These are phyloP conservation scores for Candida labiduridarum DNA, from an alignment of 1,139 yeast genomes.

Conservation along the genomic window DNA sequence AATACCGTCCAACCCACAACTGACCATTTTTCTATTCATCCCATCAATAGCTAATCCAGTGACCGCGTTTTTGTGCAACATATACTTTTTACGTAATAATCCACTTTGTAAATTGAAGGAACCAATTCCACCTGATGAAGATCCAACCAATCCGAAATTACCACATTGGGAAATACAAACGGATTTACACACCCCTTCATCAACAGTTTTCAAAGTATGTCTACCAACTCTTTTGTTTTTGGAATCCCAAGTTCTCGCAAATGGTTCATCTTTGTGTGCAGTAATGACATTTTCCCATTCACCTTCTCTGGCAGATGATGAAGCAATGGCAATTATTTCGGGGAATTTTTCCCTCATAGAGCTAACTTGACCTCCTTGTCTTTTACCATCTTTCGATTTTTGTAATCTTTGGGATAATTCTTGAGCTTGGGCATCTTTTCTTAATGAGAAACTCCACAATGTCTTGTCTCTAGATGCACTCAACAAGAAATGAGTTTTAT, in stretches of 20 bases:
- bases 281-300: constrained; percentile 97
- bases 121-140: constrained; percentile 84
- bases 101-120: constrained; percentile 94
- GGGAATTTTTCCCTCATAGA: constrained; percentile 68
- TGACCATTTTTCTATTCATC: constrained; percentile 83
- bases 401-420: constrained; percentile 82
- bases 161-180: constrained; percentile 92
- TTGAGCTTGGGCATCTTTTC: constrained; percentile 96
- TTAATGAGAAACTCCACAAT: constrained; percentile 86
- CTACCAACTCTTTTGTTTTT: constrained; percentile 80
- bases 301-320: constrained; percentile 76
- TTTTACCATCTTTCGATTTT: constrained; percentile 53
- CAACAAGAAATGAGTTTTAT: constrained; percentile 77
- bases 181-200: constrained; percentile 77
- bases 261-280: constrained; percentile 79
- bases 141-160: constrained; percentile 92
- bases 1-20: constrained; percentile 86
- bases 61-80: constrained; percentile 75
- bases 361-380: constrained; percentile 58
- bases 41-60: constrained; percentile 92
- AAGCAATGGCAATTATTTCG: constrained; percentile 72
- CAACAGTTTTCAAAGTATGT: constrained; percentile 68
- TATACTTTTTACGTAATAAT: constrained; percentile 62
- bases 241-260: constrained; percentile 95
- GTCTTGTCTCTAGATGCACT: constrained; percentile 89